Percentiles rank a stretch among this genome's conserved stretches.
Conservation (phyloP, 2,329 filamentous ascomycete genomes). For the Exophiala aquamarina region DNA sequence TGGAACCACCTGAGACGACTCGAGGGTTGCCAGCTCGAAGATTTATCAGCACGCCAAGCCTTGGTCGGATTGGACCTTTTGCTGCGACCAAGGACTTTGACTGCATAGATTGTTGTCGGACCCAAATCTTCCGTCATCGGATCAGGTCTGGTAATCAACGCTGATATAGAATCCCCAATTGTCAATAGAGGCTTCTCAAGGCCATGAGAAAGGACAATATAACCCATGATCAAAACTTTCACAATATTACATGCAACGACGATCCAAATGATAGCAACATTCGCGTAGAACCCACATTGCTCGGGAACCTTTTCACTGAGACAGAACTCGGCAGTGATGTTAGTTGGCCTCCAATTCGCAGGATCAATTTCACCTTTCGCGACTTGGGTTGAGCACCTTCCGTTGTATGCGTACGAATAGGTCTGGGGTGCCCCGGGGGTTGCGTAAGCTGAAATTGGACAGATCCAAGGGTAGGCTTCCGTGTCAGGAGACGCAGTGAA, state of each 20-base stretch:
- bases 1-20: neutral
- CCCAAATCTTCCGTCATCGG: conserved; percentile 27
- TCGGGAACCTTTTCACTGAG: conserved; percentile 8
- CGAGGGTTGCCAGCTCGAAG: neutral
- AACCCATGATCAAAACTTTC: conserved; percentile 16
- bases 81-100: neutral
- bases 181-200: conserved; percentile 29
- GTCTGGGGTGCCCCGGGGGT: neutral
- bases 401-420: neutral
- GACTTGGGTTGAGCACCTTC: neutral
- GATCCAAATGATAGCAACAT: conserved; percentile 16
- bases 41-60: neutral
- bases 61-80: neutral
- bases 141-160: conserved; percentile 31
- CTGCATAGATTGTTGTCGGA: conserved; percentile 18
- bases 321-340: conserved; percentile 12
- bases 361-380: neutral
- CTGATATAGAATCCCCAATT: conserved; percentile 30
- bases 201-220: conserved; percentile 4
- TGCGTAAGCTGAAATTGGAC: neutral
- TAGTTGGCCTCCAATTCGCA: neutral
- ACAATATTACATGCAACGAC: conserved; percentile 17
- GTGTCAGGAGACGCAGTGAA: neutral
- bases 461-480: neutral
- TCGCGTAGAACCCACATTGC: conserved; percentile 17